Base-by-base conservation (phyloP, 148 eudicot genomes). In the Arctostaphylos glauca region DNA sequence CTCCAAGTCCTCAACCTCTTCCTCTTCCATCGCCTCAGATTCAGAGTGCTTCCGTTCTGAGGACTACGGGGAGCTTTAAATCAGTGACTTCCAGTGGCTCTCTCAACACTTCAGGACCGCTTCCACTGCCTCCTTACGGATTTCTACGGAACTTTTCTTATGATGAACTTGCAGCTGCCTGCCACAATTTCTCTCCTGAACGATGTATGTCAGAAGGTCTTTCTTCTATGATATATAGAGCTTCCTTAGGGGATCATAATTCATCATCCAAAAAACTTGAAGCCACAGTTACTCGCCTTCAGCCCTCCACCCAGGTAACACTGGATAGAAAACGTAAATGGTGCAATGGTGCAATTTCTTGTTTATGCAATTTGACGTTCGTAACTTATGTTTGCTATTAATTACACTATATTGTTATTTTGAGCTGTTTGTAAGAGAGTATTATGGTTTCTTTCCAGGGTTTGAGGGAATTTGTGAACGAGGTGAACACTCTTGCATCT, bases 1-100 rank as follows among this genome's bases (percentile, higher is more conserved):
- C 96, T 41, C 92, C 91, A 19, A 91, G 86, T 82, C 98, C 99
- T 53, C 93, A 92, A 46, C 99, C 99, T 81, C 98, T 96, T 66
- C 99, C 99, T 75, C 98, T 96, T 82, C 99, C 99, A 38, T 89
- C 98, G 14, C 92, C 97, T 50, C 91, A 87, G 74, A 83, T 93
- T 49, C 90, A 88, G 67, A 84, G 84, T 81, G 81, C 86, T 18
- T 76, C 88, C 13, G 68, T 83, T 71, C 86, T 95, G 64, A 94
- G 81, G 86, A 55, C 90, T 48, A 77, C 83, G 43, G 89, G 89
- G 67, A 96, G 98, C 86, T 96, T 94, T 77, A 96, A 94, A 87
- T 64, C 84, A 25, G 79, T 73, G 38, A 92, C 79, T 84, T 81
- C 81, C 48, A 92, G 95, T 87, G 95, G 97, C 68, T 93, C 94